Evolutionary conservation across 1,284 basidiomycete genomes (phyloP), one percentile per base, ranked within the genome.

Genomic region (Stygiomarasmius scandens): DNA sequence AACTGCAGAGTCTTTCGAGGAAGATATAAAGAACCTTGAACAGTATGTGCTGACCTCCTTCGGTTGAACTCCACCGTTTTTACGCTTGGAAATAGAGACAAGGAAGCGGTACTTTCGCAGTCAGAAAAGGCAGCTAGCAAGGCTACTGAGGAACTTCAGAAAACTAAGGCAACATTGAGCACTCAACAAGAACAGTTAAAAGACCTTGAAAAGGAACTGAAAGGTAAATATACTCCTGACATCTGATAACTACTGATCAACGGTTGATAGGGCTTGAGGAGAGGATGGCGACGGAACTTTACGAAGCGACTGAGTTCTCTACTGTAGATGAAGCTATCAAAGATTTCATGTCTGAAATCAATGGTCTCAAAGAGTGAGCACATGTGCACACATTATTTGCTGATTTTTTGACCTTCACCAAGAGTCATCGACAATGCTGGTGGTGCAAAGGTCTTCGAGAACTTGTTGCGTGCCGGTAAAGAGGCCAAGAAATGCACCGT

Each of bases 401-500:
- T 47, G 9, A 48, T 29, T 22, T 19, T 53, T 56, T 50, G 63
- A 62, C 52, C 71, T n/a, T n/a, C n/a, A n/a, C n/a, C n/a, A n/a
- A n/a, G 49, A 23, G 41, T 24, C 19, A 12, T 61, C 69, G 27
- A 71, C 65, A 63, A 65, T 64, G 65, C 73, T 23, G 84, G 81
- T 3, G 73, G 77, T 20, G 75, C 75, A 22, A 67, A 80, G 6
- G 84, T 92, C 27, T 95, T 89, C 66, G 76, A 89, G 55, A 73
- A 75, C 1, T 72, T 96, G 23, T 77, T 94, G 10, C 74, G 77
- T 22, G 71, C 75, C 0, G 92, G 88, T 19, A 84, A 84, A 67
- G 73, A 77, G 32, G 82, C 86, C 62, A 86, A 90, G 63, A 76
- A 79, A 2, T 98, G 96, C 66, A 77, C 84, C 20, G 86, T 87